These are phyloP conservation scores for Solanum medicagineum DNA, from an alignment of 257 asterid species.

Conservation along the genomic window DNA sequence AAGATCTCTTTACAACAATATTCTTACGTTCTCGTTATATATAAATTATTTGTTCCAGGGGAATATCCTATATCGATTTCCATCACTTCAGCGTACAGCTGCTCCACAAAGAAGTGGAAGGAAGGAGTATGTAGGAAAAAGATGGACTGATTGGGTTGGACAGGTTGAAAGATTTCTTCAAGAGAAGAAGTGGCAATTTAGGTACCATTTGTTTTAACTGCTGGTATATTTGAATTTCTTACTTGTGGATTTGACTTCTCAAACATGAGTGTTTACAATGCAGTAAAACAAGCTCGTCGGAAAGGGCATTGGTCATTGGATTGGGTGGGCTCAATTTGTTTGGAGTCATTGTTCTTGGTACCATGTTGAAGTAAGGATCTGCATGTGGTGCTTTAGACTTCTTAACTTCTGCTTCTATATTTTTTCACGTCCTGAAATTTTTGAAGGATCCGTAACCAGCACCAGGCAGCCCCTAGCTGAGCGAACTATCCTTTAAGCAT, in stretches of 20 bases:
- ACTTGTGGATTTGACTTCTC: neutral
- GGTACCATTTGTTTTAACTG: slow-evolving; percentile 22
- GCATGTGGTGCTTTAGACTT: slow-evolving; percentile 11
- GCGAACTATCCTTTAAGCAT: neutral
- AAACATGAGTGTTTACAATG: slow-evolving; percentile 9
- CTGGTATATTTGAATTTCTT: neutral
- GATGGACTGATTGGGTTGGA: slow-evolving; percentile 63
- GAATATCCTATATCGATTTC: slow-evolving; percentile 85
- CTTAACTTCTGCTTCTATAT: neutral
- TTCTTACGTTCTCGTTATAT: neutral
- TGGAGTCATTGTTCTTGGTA: slow-evolving; percentile 80
- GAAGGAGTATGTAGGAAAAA: slow-evolving; percentile 78
- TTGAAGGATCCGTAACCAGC: neutral
- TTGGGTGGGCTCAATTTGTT: slow-evolving; percentile 85
- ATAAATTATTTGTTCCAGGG: slow-evolving; percentile 48
- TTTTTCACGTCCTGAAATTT: neutral
- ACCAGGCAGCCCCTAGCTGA: neutral
- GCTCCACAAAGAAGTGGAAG: slow-evolving; percentile 51
- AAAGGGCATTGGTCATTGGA: slow-evolving; percentile 90
- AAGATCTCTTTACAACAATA: neutral
- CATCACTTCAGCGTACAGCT: slow-evolving; percentile 96
- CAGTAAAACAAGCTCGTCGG: slow-evolving; percentile 77
- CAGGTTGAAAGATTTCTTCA: slow-evolving; percentile 49
- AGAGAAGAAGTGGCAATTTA: slow-evolving; percentile 73
- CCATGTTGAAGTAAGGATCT: slow-evolving; percentile 74